phyloP scores from a whole-genome alignment of 306 rosid genomes.

The peach (Prunus persica) region Prunus_persica_NCBIv2 NC_034011.1:24966501-24967000 shows the following conservation, averaged over 20 bases:
- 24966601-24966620: not conserved
- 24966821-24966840: not conserved
- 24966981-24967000: not conserved
- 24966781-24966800: not conserved
- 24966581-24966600: not conserved
- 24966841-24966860: not conserved
- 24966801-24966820: not conserved
- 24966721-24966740: not conserved
- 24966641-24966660: too few species aligned
- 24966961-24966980: not conserved
- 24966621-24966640: too few species aligned
- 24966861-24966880: not conserved
- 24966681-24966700: not conserved
- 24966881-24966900: not conserved
- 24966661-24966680: not conserved
- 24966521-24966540: not conserved
- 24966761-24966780: not conserved
- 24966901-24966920: not conserved
- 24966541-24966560: not conserved
- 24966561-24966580: not conserved
- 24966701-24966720: not conserved
- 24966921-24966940: not conserved
- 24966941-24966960: not conserved
- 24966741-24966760: not conserved
- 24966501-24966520: not conserved